Evolutionary conservation across 1,284 basidiomycete species (phyloP), one percentile per base, ranked within the genome.

Genomic region (Puccinia polysora): DNA sequence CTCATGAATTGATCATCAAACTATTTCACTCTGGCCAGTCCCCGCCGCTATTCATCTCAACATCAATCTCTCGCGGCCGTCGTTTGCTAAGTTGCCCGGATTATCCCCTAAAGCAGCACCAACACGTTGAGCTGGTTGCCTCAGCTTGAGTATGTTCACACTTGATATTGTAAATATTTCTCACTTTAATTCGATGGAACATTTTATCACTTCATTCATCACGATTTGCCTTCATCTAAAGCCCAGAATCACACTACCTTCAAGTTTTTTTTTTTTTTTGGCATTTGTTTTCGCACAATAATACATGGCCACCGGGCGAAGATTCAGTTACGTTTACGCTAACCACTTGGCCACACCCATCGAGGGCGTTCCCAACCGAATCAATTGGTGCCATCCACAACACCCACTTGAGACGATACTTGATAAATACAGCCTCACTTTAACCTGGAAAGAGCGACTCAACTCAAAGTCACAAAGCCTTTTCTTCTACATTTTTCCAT

Each of bases 1-100:
- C 36, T 20, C 20, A 20, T 25, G 20, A 38, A 28, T 38, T n/a
- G 36, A 28, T 5, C 2, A 32, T 32, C n/a, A 12, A 32, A 32
- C 23, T 59, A n/a, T 59, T 34, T 59, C 23, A 15, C 36, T 23
- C 23, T 20, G 20, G 5, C 36, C 45, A 68, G 65, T 68, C 8
- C 65, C 65, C 28, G 65, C 65, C 53, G 65, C 65, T 23, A 68
- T 68, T 43, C 65, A 68, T 32, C 28, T 68, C 5, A 68, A 68
- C 32, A 68, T 68, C 23, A 58, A 68, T 40, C 53, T 68, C 34
- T 68, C 65, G 4, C 34, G 65, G 23, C 40, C 65, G 4, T 55
- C 50, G 12, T 68, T 68, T 55, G 40, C 49, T 23, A 68, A 55
- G 53, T 28, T 68, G 12, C 65, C 65, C 28, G 65, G 65, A 55